Percentiles rank a stretch among this genome's conserved stretches.
Conservation (phyloP, 2,329 filamentous ascomycete genomes). For the Cylindrodendrum hubeiense region DNA sequence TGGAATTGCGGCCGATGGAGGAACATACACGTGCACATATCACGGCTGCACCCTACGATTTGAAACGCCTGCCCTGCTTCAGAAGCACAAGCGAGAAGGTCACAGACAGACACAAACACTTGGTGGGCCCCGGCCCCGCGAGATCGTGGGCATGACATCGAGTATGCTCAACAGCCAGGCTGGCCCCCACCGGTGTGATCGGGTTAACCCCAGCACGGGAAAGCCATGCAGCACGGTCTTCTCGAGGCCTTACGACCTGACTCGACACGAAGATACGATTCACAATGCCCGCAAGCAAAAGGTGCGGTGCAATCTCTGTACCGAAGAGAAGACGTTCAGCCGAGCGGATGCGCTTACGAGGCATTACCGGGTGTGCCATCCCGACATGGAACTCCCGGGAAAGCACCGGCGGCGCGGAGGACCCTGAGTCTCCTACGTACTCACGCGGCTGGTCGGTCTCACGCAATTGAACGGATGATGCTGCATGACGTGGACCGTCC, state of each 20-base stretch:
- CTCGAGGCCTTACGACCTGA: conserved; percentile 95
- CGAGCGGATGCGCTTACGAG: conserved; percentile 93
- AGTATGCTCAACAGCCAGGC: conserved; percentile 84
- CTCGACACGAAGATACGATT: conserved; percentile 96
- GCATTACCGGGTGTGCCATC: conserved; percentile 95
- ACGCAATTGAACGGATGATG: conserved; percentile 39
- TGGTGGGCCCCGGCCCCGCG: conserved; percentile 42
- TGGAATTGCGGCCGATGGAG: conserved; percentile 78
- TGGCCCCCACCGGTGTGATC: conserved; percentile 91
- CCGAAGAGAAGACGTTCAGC: conserved; percentile 97
- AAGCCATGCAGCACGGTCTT: conserved; percentile 96
- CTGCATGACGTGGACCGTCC: conserved; percentile 43
- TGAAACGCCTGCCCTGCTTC: conserved; percentile 85
- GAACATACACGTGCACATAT: conserved; percentile 97
- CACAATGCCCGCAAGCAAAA: conserved; percentile 96
- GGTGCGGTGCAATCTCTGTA: conserved; percentile 91
- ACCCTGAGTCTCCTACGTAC: conserved; percentile 24
- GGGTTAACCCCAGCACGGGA: conserved; percentile 93
- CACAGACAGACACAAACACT: conserved; percentile 79
- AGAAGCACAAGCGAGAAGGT: conserved; percentile 95
- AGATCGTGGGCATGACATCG: conserved; percentile 59
- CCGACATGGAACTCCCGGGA: conserved; percentile 85
- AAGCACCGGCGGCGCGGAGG: conserved; percentile 58
- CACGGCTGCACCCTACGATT: conserved; percentile 91
- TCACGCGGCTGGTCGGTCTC: conserved; percentile 5